phyloP scores from a whole-genome alignment of 1,284 basidiomycete genomes.

The Ganoderma multipileum region DNA sequence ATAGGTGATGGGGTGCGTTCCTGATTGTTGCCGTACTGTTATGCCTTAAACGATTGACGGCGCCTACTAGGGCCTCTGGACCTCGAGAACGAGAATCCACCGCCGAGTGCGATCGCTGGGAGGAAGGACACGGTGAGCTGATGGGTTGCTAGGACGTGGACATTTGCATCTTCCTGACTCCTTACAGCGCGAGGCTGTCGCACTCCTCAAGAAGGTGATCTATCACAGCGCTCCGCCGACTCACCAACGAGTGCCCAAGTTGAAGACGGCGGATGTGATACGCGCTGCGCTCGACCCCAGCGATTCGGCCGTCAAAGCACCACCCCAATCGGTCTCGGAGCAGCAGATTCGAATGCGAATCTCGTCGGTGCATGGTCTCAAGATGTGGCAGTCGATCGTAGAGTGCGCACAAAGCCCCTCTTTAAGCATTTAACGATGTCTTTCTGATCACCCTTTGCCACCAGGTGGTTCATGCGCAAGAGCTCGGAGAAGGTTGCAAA shows the following conservation, averaged over 20 bases:
- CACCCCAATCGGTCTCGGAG: conserved; percentile 64
- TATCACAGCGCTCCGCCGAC: conserved; percentile 64
- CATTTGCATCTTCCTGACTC: background rate
- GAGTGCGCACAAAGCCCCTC: conserved; percentile 41
- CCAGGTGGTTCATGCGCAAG: conserved; percentile 57
- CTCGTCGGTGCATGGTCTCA: conserved; percentile 57
- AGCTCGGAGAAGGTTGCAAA: conserved; percentile 46
- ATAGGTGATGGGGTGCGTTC: conserved; percentile 39
- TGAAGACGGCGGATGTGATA: conserved; percentile 52
- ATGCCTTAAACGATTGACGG: background rate
- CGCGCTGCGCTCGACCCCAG: conserved; percentile 57
- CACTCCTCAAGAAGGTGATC: conserved; percentile 61
- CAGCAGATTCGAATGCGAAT: conserved; percentile 53
- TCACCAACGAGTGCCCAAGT: conserved; percentile 58
- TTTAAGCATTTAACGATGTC: background rate
- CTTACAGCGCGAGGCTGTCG: conserved; percentile 57
- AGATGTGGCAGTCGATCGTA: conserved; percentile 60
- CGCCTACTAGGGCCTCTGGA: conserved; percentile 54
- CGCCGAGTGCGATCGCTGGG: conserved; percentile 67
- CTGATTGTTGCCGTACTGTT: too few species aligned
- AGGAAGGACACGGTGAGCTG: conserved; percentile 62
- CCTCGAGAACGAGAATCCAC: conserved; percentile 63
- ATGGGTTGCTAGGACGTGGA: background rate
- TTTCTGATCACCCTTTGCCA: background rate
- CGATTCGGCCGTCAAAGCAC: conserved; percentile 55